These are phyloP conservation scores for Yarrowia sp. DNA, from an alignment of 805 yeast genomes.

Conservation along the genomic window DNA sequence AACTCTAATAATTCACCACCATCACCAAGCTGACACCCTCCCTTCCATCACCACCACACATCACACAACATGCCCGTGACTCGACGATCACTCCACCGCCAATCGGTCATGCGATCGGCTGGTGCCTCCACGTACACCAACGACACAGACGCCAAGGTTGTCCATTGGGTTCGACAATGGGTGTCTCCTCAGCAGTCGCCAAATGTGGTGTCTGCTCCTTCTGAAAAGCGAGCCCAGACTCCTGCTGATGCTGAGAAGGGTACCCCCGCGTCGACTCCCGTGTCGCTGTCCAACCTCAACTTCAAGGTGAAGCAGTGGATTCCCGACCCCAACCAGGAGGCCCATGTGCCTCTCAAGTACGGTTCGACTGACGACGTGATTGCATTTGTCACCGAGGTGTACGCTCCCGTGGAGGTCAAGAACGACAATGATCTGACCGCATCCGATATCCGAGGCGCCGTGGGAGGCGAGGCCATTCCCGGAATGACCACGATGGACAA, in stretches of 20 bases:
- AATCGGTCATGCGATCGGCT: slow-evolving; percentile 31
- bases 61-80: slow-evolving; percentile 37
- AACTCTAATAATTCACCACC: slow-evolving; percentile 24
- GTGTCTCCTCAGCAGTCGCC: slow-evolving; percentile 36
- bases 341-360: slow-evolving; percentile 42
- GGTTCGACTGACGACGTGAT: slow-evolving; percentile 56
- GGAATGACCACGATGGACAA: slow-evolving; percentile 50
- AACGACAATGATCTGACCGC: slow-evolving; percentile 52
- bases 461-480: slow-evolving; percentile 58
- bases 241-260: slow-evolving; percentile 40
- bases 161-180: slow-evolving; percentile 39
- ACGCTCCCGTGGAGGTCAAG: slow-evolving; percentile 41
- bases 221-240: slow-evolving; percentile 34
- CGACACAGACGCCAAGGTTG: slow-evolving; percentile 29
- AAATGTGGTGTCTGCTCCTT: slow-evolving; percentile 28
- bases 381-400: slow-evolving; percentile 51
- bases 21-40: not conserved
- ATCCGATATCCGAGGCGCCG: slow-evolving; percentile 63
- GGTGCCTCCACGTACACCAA: slow-evolving; percentile 15
- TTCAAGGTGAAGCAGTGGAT: slow-evolving; percentile 52
- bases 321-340: slow-evolving; percentile 28
- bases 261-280: slow-evolving; percentile 40
- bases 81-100: slow-evolving; percentile 37
- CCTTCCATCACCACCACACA: slow-evolving; percentile 15
- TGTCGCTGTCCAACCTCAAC: slow-evolving; percentile 38